A percentile compares a stretch with the other conserved stretches of the same genome.
Conservation (phyloP, 306 rosid genomes). For the Arachis hypogaea region DNA sequence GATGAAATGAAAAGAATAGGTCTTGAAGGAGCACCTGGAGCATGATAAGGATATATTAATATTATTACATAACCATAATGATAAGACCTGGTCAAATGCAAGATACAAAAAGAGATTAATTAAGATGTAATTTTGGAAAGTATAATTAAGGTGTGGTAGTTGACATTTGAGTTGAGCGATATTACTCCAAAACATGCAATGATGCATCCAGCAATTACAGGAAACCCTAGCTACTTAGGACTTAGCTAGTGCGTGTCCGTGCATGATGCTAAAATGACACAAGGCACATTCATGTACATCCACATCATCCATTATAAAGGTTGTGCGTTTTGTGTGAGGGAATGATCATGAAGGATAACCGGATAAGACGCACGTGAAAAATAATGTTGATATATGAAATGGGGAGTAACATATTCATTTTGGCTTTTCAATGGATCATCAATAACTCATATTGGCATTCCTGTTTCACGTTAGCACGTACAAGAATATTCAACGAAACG, state of each 20-base stretch:
- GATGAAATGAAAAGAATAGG: too few relatives aligned
- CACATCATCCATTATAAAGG: not conserved
- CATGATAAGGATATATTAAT: too few relatives aligned
- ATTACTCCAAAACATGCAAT: not conserved
- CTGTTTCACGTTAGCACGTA: not conserved
- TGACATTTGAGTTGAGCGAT: not conserved
- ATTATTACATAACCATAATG: too few relatives aligned
- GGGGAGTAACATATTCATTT: not conserved
- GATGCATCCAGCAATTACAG: too few relatives aligned
- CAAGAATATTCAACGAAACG: not conserved
- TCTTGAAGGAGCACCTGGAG: too few relatives aligned
- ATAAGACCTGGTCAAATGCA: not conserved
- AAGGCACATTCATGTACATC: not conserved
- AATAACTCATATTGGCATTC: not conserved
- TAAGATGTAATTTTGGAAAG: too few relatives aligned
- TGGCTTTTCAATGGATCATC: not conserved
- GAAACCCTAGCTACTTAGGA: too few relatives aligned
- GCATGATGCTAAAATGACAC: not conserved
- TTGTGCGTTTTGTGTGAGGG: not conserved
- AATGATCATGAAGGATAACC: not conserved
- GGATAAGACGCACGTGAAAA: conserved; percentile 1
- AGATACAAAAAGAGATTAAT: too few relatives aligned
- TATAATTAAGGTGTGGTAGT: not conserved
- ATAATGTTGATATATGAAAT: not conserved
- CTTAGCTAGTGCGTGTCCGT: not conserved